A percentile compares a stretch with the other conserved stretches of the same genome.
Conservation (phyloP, 345 rosid species). For the Lepidium africanum region DNA sequence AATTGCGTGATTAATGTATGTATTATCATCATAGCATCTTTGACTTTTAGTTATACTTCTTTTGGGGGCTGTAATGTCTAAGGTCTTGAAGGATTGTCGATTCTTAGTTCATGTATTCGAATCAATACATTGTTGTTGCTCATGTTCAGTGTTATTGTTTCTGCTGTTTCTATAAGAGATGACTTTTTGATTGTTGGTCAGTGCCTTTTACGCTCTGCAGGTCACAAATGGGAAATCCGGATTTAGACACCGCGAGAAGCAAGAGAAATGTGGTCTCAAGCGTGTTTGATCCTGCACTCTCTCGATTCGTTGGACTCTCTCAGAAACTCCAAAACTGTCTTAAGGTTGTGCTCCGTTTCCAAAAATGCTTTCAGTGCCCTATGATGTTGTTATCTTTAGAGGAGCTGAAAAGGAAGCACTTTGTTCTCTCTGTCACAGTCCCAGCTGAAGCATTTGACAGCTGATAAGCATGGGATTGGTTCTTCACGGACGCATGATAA, state of each 20-base stretch:
- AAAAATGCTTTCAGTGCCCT: background rate
- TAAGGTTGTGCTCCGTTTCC: slow-evolving; percentile 34
- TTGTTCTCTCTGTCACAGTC: slow-evolving; percentile 33
- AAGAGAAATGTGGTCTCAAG: slow-evolving; percentile 27
- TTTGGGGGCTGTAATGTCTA: background rate
- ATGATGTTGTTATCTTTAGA: background rate
- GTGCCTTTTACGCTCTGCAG: background rate
- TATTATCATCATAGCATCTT: background rate
- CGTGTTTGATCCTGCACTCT: slow-evolving; percentile 51
- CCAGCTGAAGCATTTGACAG: slow-evolving; percentile 42
- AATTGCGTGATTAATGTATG: background rate
- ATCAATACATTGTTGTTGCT: too few species aligned
- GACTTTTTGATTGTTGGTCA: too few species aligned
- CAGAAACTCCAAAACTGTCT: slow-evolving; percentile 40
- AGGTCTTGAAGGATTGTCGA: background rate
- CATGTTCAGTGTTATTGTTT: background rate
- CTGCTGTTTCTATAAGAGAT: background rate
- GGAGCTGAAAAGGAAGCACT: background rate
- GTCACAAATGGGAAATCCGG: slow-evolving; percentile 25
- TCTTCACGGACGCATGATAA: slow-evolving; percentile 34
- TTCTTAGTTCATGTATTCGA: background rate
- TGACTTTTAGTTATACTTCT: background rate
- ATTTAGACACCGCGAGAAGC: slow-evolving; percentile 22
- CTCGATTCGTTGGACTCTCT: slow-evolving; percentile 45
- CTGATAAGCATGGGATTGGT: slow-evolving; percentile 29